These are phyloP conservation scores for Candida ulmi DNA, from an alignment of 805 yeast species.

Conservation along the genomic window DNA sequence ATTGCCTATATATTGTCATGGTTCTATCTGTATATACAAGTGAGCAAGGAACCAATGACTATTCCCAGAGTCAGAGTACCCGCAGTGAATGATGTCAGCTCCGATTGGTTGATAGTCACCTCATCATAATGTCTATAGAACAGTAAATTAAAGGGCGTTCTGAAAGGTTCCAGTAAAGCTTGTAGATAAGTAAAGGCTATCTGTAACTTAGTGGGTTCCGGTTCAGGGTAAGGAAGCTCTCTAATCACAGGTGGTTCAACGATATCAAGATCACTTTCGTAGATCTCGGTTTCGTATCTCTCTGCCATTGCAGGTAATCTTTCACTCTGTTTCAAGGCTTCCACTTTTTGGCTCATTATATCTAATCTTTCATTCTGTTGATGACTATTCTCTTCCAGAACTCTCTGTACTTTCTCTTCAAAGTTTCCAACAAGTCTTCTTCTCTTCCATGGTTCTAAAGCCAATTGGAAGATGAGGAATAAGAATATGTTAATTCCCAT, in stretches of 20 bases:
- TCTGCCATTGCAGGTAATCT: slow-evolving; percentile 14
- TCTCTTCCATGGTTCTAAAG: slow-evolving; percentile 94
- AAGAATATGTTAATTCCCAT: slow-evolving; percentile 82
- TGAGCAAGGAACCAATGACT: slow-evolving; percentile 6
- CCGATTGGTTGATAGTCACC: slow-evolving; percentile 1
- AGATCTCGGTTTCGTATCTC: slow-evolving; percentile 14
- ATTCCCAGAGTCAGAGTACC: slow-evolving; percentile 7
- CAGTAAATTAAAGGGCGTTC: slow-evolving; percentile 9
- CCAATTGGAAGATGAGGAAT: slow-evolving; percentile 75
- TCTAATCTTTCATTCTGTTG: slow-evolving; percentile 26
- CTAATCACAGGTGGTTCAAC: slow-evolving; percentile 14
- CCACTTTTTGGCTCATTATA: slow-evolving; percentile 21
- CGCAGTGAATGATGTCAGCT: slow-evolving; percentile 2
- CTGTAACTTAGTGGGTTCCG: too few species aligned
- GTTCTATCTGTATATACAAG: background rate
- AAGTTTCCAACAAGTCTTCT: slow-evolving; percentile 73
- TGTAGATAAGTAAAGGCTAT: too few species aligned
- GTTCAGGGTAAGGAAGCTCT: slow-evolving; percentile 11
- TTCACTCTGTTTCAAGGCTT: slow-evolving; percentile 17
- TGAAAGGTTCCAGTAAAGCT: slow-evolving; percentile 3
- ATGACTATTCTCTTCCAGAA: slow-evolving; percentile 33
- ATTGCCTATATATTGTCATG: background rate
- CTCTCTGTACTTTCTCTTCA: slow-evolving; percentile 67
- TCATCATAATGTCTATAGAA: slow-evolving; percentile 4
- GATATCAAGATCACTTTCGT: slow-evolving; percentile 11